Evolutionary conservation across 345 rosid species (phyloP).

Genomic region (Ceriops tagal): DNA sequence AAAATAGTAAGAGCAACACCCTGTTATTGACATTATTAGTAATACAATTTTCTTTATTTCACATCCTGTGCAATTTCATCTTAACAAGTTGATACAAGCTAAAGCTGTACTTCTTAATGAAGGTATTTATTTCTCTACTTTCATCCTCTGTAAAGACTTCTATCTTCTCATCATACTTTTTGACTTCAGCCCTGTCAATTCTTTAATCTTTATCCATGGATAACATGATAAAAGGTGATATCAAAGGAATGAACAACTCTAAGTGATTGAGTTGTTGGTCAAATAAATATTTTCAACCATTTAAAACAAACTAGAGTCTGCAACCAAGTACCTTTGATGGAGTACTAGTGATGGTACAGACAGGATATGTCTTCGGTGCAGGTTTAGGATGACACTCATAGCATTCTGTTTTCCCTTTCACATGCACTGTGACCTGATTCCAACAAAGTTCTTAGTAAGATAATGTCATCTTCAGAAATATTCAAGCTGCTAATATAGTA

Average conservation of each 20-base stretch:
- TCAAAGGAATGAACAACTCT: too few relatives aligned
- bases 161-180: too few relatives aligned
- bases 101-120: background rate
- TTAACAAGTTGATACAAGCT: background rate
- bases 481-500: constrained; percentile 2
- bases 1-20: background rate
- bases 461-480: constrained; percentile 13
- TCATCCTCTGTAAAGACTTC: too few relatives aligned
- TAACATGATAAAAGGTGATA: too few relatives aligned
- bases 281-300: too few relatives aligned
- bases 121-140: too few relatives aligned
- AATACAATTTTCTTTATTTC: background rate
- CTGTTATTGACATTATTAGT: background rate
- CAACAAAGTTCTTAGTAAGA: constrained; percentile 9
- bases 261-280: too few relatives aligned
- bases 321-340: constrained; percentile 76
- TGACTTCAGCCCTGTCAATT: too few relatives aligned
- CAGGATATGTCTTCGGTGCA: constrained; percentile 96
- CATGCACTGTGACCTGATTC: constrained; percentile 80
- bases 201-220: too few relatives aligned
- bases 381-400: constrained; percentile 97
- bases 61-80: background rate
- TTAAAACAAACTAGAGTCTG: background rate
- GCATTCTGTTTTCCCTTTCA: constrained; percentile 93
- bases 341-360: constrained; percentile 97